Base-by-base conservation (phyloP, 108 stramenopile genomes). In the Cylindrotheca closterium region DNA sequence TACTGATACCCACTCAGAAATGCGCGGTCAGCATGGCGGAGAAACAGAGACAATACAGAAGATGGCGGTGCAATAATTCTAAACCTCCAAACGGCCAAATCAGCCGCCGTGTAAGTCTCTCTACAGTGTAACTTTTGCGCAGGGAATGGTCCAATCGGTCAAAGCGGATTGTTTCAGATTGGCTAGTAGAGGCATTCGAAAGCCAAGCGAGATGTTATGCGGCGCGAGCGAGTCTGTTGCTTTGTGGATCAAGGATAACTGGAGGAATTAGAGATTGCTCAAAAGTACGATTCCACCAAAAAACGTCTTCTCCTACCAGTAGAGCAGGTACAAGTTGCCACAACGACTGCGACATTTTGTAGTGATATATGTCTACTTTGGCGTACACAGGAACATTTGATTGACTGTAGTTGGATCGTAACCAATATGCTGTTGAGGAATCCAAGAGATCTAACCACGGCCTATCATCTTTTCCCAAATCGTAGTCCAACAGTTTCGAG, bases 301-400 rank as follows among this genome's bases (percentile, higher is more conserved):
- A 48, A 0, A 68, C 50, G 22, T 60, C 31, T 19, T 31, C 29
- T 1, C 54, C 65, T 27, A 27, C 34, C 4, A 65, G 23, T 18
- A 49, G 60, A 8, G 55, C 33, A 17, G 33, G 31, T 28, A 69
- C 10, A 21, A 85, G 60, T 1, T 54, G 47, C 74, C 77, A 78
- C 31, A 85, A 49, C 1, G 83, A 74, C 17, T 68, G 78, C 8
- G 76, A 68, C 83, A 85, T 85, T 56, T 60, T 51, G 67, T 85
- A 85, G 12, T 58, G 70, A 70, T 81, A 85, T 78, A 85, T 85
- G 48, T 85, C 79, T 12, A 85, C 78, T 49, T 79, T 81, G 51
- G 71, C 80, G 32, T 76, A 79, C 19, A 25, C 55, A 7, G 74
- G 64, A 25, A 55, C 46, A 21, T 42, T 29, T 42, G 34, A 23